A percentile compares a stretch with the other conserved stretches of the same genome.
Conservation (phyloP, 352 stramenopile genomes). For the Phytophthora fragariaefolia region DNA sequence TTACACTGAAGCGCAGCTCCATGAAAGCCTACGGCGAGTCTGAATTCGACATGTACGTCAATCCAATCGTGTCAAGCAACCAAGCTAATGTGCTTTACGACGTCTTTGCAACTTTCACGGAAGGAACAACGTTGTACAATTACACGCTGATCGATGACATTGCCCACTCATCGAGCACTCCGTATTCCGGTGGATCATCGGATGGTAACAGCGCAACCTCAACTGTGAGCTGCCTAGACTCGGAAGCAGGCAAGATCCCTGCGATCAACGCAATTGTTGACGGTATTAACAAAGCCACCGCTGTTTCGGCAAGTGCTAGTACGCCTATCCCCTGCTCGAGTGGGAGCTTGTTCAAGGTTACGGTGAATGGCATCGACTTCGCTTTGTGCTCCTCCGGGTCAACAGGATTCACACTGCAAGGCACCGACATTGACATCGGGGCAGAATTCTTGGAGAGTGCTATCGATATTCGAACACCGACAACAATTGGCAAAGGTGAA, state of each 20-base stretch:
- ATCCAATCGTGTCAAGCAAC: conserved; percentile 27
- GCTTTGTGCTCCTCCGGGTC: conserved; percentile 4
- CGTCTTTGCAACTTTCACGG: conserved; percentile 6
- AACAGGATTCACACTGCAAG: conserved; percentile 9
- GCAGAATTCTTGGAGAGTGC: conserved; percentile 3
- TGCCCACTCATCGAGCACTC: too few relatives aligned
- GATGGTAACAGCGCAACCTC: neutral
- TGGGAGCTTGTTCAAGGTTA: conserved; percentile 4
- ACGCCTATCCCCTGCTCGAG: conserved; percentile 2
- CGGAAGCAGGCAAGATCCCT: conserved; percentile 4
- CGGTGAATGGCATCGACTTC: conserved; percentile 15
- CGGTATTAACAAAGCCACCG: conserved; percentile 3
- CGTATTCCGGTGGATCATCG: too few relatives aligned
- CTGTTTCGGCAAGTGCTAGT: neutral
- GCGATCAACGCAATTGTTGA: conserved; percentile 17
- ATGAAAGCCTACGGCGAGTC: conserved; percentile 40
- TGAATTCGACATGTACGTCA: conserved; percentile 44
- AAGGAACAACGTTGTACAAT: conserved; percentile 1
- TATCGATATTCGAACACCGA: neutral
- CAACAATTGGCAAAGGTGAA: neutral
- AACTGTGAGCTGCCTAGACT: conserved; percentile 3
- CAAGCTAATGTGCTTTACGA: conserved; percentile 6
- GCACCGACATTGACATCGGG: conserved; percentile 9
- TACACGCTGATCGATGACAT: conserved; percentile 2
- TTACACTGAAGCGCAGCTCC: conserved; percentile 39